A percentile compares a stretch with the other conserved stretches of the same genome.
These are phyloP conservation scores for Peronospora tabacina DNA, from an alignment of 352 stramenopile genomes.

Conservation along the genomic window DNA sequence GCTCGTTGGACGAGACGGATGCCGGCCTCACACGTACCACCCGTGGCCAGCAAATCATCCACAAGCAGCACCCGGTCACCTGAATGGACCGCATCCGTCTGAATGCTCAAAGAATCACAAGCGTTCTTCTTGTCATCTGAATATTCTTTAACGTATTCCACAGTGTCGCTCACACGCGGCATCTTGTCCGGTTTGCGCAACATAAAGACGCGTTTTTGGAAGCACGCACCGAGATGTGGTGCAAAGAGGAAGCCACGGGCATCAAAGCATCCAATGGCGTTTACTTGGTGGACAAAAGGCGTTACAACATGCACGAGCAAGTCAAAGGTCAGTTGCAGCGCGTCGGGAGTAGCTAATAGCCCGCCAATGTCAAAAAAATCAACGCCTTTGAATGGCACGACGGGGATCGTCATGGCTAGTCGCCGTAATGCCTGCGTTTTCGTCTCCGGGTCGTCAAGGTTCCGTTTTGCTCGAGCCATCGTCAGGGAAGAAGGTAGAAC, in stretches of 20 bases:
- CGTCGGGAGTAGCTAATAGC: conserved; percentile 80
- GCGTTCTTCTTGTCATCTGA: conserved; percentile 79
- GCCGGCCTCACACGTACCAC: conserved; percentile 88
- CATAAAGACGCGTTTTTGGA: conserved; percentile 98
- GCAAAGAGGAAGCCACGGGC: conserved; percentile 95
- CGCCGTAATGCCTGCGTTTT: conserved; percentile 45
- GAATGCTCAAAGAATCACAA: conserved; percentile 84
- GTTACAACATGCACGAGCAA: conserved; percentile 79
- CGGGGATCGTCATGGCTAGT: conserved; percentile 86
- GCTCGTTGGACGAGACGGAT: conserved; percentile 84
- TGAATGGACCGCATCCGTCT: conserved; percentile 58
- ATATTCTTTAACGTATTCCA: conserved; percentile 92
- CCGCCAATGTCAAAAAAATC: conserved; percentile 97
- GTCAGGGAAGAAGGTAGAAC: no score
- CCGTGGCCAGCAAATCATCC: conserved; percentile 96
- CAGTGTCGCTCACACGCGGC: conserved; percentile 88
- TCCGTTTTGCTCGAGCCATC: conserved; percentile 12
- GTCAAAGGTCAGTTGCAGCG: conserved; percentile 90
- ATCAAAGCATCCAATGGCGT: conserved; percentile 91
- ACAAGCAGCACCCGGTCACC: conserved; percentile 92
- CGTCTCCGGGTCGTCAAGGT: conserved; percentile 42
- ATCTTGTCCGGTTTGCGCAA: conserved; percentile 97
- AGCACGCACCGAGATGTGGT: conserved; percentile 89
- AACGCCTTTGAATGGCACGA: conserved; percentile 94
- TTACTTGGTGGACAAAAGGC: conserved; percentile 46